Conservation (phyloP, 176 grass and related monocot species). For the Poa annua region DNA sequence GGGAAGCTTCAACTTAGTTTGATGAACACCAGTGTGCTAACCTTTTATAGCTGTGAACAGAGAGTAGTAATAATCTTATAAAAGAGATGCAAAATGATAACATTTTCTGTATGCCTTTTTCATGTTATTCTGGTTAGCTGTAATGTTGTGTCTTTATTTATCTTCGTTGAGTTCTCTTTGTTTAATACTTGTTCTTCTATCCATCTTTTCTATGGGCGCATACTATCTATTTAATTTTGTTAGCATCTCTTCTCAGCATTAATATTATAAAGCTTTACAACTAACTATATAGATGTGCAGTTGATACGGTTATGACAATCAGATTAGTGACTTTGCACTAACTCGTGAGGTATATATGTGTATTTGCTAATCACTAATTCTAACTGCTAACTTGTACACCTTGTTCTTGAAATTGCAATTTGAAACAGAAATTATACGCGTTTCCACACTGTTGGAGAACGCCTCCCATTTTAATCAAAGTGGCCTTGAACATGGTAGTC, state of each 20-base stretch:
- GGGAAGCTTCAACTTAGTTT: background rate
- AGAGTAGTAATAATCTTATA: slow-evolving; percentile 22
- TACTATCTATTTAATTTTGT: slow-evolving; percentile 30
- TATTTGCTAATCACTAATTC: slow-evolving; percentile 73
- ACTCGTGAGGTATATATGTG: slow-evolving; percentile 51
- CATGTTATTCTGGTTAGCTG: slow-evolving; percentile 6
- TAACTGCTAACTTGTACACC: slow-evolving; percentile 90
- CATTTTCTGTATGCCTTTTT: background rate
- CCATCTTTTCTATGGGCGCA: background rate
- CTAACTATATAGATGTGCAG: slow-evolving; percentile 29
- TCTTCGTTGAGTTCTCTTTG: slow-evolving; percentile 1
- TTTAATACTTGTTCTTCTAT: slow-evolving; percentile 5
- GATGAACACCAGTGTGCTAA: background rate
- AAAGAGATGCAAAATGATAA: background rate
- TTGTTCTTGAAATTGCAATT: slow-evolving; percentile 95
- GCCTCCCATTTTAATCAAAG: slow-evolving; percentile 83
- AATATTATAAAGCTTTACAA: slow-evolving; percentile 21
- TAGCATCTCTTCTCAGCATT: slow-evolving; percentile 18
- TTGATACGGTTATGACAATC: slow-evolving; percentile 33
- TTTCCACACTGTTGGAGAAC: slow-evolving; percentile 93
- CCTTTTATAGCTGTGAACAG: slow-evolving; percentile 3
- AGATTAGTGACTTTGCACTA: slow-evolving; percentile 49
- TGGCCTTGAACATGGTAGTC: slow-evolving; percentile 99
- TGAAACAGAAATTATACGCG: slow-evolving; percentile 99
- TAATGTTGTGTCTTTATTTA: background rate